phyloP scores from a whole-genome alignment of 2,329 filamentous ascomycete species.

The Fonsecaea pugnacius region DNA sequence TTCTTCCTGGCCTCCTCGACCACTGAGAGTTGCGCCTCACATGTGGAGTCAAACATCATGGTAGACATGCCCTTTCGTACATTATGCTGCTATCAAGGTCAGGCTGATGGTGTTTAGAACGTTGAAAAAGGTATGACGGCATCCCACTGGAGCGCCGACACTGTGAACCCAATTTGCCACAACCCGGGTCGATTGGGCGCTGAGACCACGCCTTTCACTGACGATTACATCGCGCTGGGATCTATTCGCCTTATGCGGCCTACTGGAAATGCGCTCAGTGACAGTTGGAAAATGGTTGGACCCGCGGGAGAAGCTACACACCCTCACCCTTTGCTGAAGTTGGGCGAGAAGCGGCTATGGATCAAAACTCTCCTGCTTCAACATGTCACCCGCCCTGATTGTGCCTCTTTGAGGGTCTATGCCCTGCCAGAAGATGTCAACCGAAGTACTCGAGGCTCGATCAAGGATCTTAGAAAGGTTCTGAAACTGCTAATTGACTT shows the following conservation, averaged over 20 bases:
- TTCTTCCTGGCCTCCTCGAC: conserved; percentile 29
- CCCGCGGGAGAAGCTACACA: conserved; percentile 12
- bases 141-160: not conserved
- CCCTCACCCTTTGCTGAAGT: conserved; percentile 26
- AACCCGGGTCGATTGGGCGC: not conserved
- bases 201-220: conserved; percentile 2
- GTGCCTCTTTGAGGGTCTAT: conserved; percentile 44
- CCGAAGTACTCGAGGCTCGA: conserved; percentile 43
- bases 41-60: not conserved
- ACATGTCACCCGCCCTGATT: conserved; percentile 30
- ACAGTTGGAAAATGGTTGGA: conserved; percentile 30
- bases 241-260: conserved; percentile 31
- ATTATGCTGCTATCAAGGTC: not conserved
- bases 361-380: conserved; percentile 39
- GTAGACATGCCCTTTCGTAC: not conserved
- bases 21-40: conserved; percentile 13
- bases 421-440: conserved; percentile 49
- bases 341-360: conserved; percentile 44
- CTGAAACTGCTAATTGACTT: conserved; percentile 48
- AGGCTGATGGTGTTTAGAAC: not conserved
- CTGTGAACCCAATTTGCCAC: not conserved
- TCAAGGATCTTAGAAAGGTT: conserved; percentile 42
- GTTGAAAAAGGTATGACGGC: not conserved
- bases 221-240: conserved; percentile 36
- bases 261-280: not conserved